These are phyloP conservation scores for Physocladia obscura DNA, from an alignment of 192 early-diverging fungal genomes.

Conservation along the genomic window DNA sequence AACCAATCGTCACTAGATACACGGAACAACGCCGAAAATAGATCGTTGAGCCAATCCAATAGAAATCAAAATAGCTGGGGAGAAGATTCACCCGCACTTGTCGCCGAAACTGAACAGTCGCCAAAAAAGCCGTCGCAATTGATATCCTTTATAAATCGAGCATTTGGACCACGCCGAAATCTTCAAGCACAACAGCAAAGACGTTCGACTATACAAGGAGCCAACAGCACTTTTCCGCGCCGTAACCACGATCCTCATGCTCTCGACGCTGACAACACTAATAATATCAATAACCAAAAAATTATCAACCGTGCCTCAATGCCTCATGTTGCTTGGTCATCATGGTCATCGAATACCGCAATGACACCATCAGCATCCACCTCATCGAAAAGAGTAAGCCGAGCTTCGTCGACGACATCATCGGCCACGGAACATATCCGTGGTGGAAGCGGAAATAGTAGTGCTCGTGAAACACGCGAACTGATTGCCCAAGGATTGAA, in stretches of 20 bases:
- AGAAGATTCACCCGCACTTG: constrained; percentile 26
- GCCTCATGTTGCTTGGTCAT: constrained; percentile 21
- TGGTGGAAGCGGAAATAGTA: background rate
- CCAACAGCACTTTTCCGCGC: background rate
- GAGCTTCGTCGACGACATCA: background rate
- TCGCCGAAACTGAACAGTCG: constrained; percentile 27
- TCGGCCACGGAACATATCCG: background rate
- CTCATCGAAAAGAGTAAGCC: background rate
- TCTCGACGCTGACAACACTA: background rate
- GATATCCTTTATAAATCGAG: constrained; percentile 61
- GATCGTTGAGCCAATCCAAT: background rate
- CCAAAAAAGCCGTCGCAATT: constrained; percentile 40
- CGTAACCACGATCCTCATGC: background rate
- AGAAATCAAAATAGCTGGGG: background rate
- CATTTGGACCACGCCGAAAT: constrained; percentile 50
- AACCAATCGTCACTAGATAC: background rate
- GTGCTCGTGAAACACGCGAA: background rate
- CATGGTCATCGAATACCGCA: constrained; percentile 30
- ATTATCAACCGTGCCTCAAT: constrained; percentile 7
- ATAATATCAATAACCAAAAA: background rate
- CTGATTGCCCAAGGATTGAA: background rate
- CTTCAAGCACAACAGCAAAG: background rate
- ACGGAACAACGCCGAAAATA: background rate
- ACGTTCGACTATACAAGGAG: background rate
- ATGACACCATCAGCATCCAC: background rate